These are phyloP conservation scores for Lippia alba DNA, from an alignment of 305 asterid genomes.

Conservation along the genomic window DNA sequence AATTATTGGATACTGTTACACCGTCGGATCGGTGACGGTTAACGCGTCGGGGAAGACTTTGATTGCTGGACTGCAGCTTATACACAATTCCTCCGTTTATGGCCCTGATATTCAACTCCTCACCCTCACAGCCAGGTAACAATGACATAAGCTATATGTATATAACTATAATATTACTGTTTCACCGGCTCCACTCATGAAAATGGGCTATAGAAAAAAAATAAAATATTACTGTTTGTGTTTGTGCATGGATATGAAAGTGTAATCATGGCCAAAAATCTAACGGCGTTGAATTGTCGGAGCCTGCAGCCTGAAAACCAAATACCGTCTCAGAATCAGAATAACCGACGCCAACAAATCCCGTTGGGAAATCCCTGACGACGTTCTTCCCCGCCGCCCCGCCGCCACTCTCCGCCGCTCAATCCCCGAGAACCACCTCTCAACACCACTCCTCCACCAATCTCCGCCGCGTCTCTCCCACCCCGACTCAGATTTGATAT, in stretches of 20 bases:
- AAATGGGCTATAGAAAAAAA: no score
- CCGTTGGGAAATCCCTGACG: constrained; percentile 83
- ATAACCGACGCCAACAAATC: constrained; percentile 58
- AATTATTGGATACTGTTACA: constrained; percentile 48
- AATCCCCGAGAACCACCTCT: constrained; percentile 7
- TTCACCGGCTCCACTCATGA: no score
- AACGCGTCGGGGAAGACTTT: constrained; percentile 39
- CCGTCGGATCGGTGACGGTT: constrained; percentile 35
- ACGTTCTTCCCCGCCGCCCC: constrained; percentile 52
- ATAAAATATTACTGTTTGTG: neutral
- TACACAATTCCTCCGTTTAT: constrained; percentile 44
- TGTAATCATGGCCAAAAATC: no score
- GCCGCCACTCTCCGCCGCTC: constrained; percentile 4
- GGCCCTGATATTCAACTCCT: constrained; percentile 65
- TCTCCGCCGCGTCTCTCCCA: constrained; percentile 39
- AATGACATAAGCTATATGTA: neutral
- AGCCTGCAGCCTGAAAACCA: constrained; percentile 62
- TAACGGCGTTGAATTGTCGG: constrained; percentile 4
- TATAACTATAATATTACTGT: neutral
- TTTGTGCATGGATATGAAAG: no score
- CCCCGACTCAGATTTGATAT: constrained; percentile 59
- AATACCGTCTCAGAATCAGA: constrained; percentile 63
- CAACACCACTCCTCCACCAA: constrained; percentile 30
- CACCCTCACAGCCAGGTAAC: constrained; percentile 65
- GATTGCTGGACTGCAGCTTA: constrained; percentile 42